Conservation (phyloP, 257 asterid species). For the Echium plantagineum region DNA sequence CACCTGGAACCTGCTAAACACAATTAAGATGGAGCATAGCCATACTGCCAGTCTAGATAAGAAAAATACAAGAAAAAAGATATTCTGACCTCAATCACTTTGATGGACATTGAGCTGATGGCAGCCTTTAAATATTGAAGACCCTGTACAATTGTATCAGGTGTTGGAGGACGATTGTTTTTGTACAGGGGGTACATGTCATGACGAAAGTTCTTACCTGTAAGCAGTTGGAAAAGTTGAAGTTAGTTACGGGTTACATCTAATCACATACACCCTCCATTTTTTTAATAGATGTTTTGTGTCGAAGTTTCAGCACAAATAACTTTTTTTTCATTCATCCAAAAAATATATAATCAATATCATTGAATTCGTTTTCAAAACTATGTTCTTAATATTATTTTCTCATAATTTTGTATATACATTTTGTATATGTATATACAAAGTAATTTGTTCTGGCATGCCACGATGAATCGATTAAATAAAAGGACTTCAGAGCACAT, state of each 20-base stretch:
- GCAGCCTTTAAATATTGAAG: slow-evolving; percentile 96
- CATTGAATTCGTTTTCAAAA: no score
- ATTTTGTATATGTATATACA: no score
- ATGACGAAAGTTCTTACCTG: slow-evolving; percentile 90
- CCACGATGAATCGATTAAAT: no score
- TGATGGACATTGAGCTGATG: slow-evolving; percentile 85
- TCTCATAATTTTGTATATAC: no score
- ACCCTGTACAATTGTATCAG: slow-evolving; percentile 94
- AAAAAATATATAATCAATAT: no score
- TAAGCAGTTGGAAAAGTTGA: slow-evolving; percentile 22
- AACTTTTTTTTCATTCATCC: no score
- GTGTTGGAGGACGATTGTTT: slow-evolving; percentile 96
- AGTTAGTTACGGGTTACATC: background rate
- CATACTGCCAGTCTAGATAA: slow-evolving; percentile 3
- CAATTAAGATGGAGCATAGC: slow-evolving; percentile 11
- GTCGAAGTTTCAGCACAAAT: no score
- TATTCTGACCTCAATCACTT: slow-evolving; percentile 78
- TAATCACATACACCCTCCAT: no score
- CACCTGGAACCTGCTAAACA: slow-evolving; percentile 87
- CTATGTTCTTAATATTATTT: no score
- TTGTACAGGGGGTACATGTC: slow-evolving; percentile 82
- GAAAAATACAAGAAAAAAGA: slow-evolving; percentile 5
- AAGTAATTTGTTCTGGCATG: no score
- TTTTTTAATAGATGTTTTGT: no score
- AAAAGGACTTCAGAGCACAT: no score